phyloP scores from a whole-genome alignment of 1,284 basidiomycete genomes.

The Trichosporon sp. region DNA sequence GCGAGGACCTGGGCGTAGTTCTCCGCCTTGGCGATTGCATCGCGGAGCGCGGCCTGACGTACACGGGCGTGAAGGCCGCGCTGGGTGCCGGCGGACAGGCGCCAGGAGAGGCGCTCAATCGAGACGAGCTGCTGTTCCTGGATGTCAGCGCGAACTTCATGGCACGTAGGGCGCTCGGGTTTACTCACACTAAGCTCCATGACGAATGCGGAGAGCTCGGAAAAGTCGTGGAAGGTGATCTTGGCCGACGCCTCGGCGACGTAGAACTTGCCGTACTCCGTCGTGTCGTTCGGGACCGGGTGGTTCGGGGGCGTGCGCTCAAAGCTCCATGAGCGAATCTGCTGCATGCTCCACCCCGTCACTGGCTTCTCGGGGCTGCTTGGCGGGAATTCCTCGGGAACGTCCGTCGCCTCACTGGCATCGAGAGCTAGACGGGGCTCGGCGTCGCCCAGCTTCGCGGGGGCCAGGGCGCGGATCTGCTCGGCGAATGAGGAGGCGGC shows the following conservation, averaged over 20 bases:
- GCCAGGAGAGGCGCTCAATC: conserved; percentile 21
- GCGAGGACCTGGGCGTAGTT: conserved; percentile 25
- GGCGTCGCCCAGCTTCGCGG: neutral
- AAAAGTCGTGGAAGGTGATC: conserved; percentile 31
- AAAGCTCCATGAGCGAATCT: conserved; percentile 21
- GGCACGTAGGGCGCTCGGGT: neutral
- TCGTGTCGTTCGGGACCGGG: neutral
- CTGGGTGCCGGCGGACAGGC: conserved; percentile 9
- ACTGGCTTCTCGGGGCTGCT: conserved; percentile 24
- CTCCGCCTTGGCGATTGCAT: conserved; percentile 26
- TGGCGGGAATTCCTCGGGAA: conserved; percentile 15
- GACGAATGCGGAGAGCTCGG: conserved; percentile 20
- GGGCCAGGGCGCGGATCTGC: neutral
- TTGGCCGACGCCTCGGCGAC: conserved; percentile 5
- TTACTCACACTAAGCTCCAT: conserved; percentile 21
- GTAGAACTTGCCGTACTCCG: conserved; percentile 20
- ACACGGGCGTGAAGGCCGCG: conserved; percentile 15
- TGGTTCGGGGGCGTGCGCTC: neutral
- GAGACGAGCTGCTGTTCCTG: conserved; percentile 7
- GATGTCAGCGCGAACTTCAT: neutral
- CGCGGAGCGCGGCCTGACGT: conserved; percentile 25
- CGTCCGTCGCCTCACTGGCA: conserved; percentile 23
- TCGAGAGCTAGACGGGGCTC: conserved; percentile 13
- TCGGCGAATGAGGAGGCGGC: neutral
- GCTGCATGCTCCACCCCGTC: conserved; percentile 30